Base-by-base conservation (phyloP, 73 alveolate species). In the Paraurostyla sp. region DNA sequence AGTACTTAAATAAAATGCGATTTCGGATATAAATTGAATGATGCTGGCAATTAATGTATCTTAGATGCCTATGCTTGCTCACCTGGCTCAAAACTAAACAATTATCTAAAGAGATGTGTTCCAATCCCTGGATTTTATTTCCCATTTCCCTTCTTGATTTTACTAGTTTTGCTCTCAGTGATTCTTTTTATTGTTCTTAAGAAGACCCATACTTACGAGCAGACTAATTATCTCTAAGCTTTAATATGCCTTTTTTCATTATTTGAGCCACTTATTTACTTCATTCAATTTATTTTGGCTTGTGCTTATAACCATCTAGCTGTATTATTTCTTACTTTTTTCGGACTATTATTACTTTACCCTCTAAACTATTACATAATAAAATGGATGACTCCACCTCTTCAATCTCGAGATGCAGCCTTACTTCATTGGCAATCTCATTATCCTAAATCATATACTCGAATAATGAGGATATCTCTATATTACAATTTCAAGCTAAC, bases 101-200 rank as follows among this genome's bases (percentile, higher is more conserved):
- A 22, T 3, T 80, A 78, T n/a, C 41, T 51, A n/a, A 82, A 89
- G 43, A 36, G 46, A 0, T 90, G 95, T 40, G 58, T 80, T 11
- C 95, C 95, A 0, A 54, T n/a, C 0, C 82, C 89, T 27, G 92
- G 92, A 11, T 18, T 22, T 1, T 49, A 60, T 22, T 84, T 50
- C 22, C 95, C 95, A 0, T 90, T 90, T 60, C 95, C 95, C 22
- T 82, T 90, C 62, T 35, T 90, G 0, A 50, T 51, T 54, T 13
- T 82, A 7, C 57, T 56, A 0, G 13, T 54, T 25, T 38, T 80
- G 29, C 15, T 82, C n/a, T 23, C 87, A 42, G 36, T 40, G 4
- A 30, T 30, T 40, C 6, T 65, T 40, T n/a, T 65, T 3, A 35
- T 65, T 35, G 58, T 30, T 36, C 25, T 65, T 9, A 65, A 38